Conservation (phyloP, 2,329 filamentous ascomycete genomes). For the Ilyonectria robusta region DNA sequence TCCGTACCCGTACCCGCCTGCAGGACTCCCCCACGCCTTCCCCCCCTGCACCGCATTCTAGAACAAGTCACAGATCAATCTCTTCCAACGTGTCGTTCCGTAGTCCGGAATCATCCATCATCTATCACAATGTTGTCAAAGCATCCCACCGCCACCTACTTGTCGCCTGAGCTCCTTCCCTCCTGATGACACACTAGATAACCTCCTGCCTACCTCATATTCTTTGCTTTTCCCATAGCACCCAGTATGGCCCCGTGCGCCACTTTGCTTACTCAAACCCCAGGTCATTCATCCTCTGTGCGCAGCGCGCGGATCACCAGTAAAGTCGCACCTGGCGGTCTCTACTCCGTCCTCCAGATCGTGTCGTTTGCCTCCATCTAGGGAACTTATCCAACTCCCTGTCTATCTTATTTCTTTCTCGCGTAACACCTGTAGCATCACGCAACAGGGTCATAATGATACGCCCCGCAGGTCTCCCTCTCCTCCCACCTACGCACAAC, state of each 20-base stretch:
- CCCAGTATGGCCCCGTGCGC: not conserved
- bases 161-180: conserved; percentile 1
- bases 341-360: not conserved
- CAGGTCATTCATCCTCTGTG: not conserved
- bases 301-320: too few relatives aligned
- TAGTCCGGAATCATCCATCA: conserved; percentile 12
- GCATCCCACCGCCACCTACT: conserved; percentile 2
- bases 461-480: not conserved
- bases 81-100: not conserved
- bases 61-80: conserved; percentile 33
- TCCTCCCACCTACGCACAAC: not conserved
- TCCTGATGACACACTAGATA: conserved; percentile 6
- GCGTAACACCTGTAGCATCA: not conserved
- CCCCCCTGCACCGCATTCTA: conserved; percentile 32
- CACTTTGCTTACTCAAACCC: not conserved
- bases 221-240: not conserved
- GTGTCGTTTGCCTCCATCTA: not conserved
- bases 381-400: not conserved
- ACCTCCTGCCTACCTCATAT: not conserved
- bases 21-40: conserved; percentile 11
- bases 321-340: not conserved
- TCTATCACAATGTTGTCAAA: conserved; percentile 11
- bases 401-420: not conserved
- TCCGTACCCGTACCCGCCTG: conserved; percentile 18
- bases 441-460: not conserved